These are phyloP conservation scores for Jamesozyma gamospora DNA, from an alignment of 805 yeast genomes.

Conservation along the genomic window DNA sequence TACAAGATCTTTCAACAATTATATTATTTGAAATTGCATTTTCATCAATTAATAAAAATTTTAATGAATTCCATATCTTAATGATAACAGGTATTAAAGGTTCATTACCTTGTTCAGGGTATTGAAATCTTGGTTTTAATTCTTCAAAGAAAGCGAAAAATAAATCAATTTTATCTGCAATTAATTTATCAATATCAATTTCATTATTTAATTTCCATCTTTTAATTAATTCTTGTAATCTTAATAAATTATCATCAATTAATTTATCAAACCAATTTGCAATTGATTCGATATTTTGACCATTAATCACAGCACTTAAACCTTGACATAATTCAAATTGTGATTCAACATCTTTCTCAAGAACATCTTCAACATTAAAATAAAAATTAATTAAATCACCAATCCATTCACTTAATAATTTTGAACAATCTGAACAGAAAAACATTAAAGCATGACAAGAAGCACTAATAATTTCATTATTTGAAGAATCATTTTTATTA, in stretches of 20 bases:
- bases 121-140: conserved; percentile 23
- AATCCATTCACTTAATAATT: conserved; percentile 50
- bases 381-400: conserved; percentile 72
- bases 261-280: conserved; percentile 59
- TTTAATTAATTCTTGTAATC: conserved; percentile 13
- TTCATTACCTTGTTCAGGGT: conserved; percentile 24
- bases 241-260: conserved; percentile 39
- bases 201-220: conserved; percentile 13
- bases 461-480: conserved; percentile 52
- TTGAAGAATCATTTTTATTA: conserved; percentile 18
- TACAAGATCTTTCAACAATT: conserved; percentile 60
- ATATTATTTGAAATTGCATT: conserved; percentile 17
- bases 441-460: conserved; percentile 91
- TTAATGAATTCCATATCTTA: conserved; percentile 20
- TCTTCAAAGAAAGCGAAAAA: conserved; percentile 28
- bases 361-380: conserved; percentile 39
- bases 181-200: conserved; percentile 28
- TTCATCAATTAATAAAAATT: conserved; percentile 15
- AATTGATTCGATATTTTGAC: conserved; percentile 45
- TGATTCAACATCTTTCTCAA: conserved; percentile 49
- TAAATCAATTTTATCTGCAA: conserved; percentile 65
- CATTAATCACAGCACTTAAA: conserved; percentile 67
- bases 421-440: conserved; percentile 85
- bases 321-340: conserved; percentile 81
- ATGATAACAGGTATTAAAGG: conserved; percentile 23